Evolutionary conservation across 2,329 filamentous ascomycete genomes (phyloP).

Genomic region (Exophiala calicioides): DNA sequence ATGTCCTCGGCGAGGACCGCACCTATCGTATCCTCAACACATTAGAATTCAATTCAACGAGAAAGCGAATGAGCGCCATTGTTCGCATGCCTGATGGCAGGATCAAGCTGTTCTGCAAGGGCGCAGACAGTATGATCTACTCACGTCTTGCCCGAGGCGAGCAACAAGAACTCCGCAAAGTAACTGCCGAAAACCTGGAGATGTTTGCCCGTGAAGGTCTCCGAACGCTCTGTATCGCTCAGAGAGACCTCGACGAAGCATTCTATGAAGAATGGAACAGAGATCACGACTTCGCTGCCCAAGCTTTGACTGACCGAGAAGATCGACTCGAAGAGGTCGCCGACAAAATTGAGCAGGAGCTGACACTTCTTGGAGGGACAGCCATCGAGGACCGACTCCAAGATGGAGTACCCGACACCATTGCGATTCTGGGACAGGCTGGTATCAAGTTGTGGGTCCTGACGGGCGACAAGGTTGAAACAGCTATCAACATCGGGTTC

Average conservation of each 20-base stretch:
- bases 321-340: conserved; percentile 89
- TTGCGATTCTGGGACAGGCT: conserved; percentile 83
- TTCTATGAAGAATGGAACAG: conserved; percentile 84
- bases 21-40: conserved; percentile 89
- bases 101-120: conserved; percentile 94
- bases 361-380: conserved; percentile 86
- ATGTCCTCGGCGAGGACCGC: conserved; percentile 81
- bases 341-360: conserved; percentile 85
- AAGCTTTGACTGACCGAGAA: conserved; percentile 81
- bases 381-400: conserved; percentile 97
- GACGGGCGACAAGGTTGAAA: conserved; percentile 98
- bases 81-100: conserved; percentile 88
- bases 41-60: conserved; percentile 93
- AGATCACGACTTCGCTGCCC: conserved; percentile 83
- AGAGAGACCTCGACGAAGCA: conserved; percentile 74
- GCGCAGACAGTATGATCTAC: conserved; percentile 96
- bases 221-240: conserved; percentile 89
- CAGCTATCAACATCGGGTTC: conserved; percentile 99
- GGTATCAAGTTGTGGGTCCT: conserved; percentile 99
- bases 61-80: conserved; percentile 98
- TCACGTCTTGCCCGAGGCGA: conserved; percentile 81
- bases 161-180: conserved; percentile 77
- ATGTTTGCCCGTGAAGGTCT: conserved; percentile 96
- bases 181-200: conserved; percentile 90
- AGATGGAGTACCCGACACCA: conserved; percentile 95